Evolutionary conservation across 495 filamentous ascomycete genomes (phyloP), one percentile per base, ranked within the genome.

Genomic region (Pseudoneurospora amorphoporcata): DNA sequence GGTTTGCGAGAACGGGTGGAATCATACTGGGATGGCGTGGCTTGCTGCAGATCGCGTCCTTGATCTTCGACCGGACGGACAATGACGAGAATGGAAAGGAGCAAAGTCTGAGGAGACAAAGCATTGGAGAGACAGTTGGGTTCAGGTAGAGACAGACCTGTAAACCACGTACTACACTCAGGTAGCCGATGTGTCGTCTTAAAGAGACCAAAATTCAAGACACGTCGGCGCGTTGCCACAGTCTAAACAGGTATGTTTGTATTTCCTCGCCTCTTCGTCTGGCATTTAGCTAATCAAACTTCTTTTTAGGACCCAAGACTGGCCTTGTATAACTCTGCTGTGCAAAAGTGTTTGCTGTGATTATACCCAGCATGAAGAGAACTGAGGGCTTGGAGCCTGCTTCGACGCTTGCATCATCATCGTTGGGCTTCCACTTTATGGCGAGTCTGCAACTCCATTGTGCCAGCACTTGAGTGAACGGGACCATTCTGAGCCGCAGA

Each of bases 151-250:
- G 42, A 58, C 69, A 29, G 68, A 45, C 65, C 7, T 42, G 42
- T 45, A 65, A 65, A 65, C 53, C 53, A 65, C 35, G 3, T 35
- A 65, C 53, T 65, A 65, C 53, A 35, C 53, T 65, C 53, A 65
- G 12, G 42, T 70, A 37, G 75, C 75, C 75, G 75, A 76, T 76
- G 75, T 76, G 75, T 76, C 71, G 37, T 29, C 17, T 14, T 14
- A 53, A 19, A 42, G 42, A 39, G 29, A 40, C 16, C 12, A 58
- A 58, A 65, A 65, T 65, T 3, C 16, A 42, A 72, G 71, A 73
- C 75, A 75, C 75, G 73, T 76, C 75, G 75, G 75, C 73, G 71
- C 71, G 58, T 65, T 72, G 71, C 70, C 75, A 19, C 19, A 29
- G 9, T 72, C 70, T 39, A 68, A 43, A 42, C 19, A 43, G 39